Base-by-base conservation (phyloP, 768 basidiomycete species). In the Termitomyces sp. region DNA sequence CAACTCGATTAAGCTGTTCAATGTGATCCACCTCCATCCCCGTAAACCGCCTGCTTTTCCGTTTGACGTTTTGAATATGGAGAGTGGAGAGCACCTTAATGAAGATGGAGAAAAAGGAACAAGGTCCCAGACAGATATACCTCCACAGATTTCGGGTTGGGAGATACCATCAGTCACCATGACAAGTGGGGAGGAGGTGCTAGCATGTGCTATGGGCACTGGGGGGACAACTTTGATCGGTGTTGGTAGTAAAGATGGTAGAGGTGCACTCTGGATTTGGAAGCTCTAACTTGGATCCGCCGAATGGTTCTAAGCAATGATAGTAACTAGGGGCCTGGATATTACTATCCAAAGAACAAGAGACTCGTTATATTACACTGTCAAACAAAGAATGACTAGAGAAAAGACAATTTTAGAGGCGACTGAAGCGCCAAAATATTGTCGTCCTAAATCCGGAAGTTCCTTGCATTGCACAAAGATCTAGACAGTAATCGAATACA, bases 1-100 rank as follows among this genome's bases (percentile, higher is more conserved):
- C 13, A 72, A 69, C 40, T 64, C 63, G 2, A 67, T 86, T 58
- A 73, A 65, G 35, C 65, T 85, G 16, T 65, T 80, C 62, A 85
- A 82, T 46, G 67, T 81, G 26, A 67, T 73, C 14, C 72, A 77
- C 51, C 75, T 87, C 61, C 64, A 69, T 24, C 74, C 82, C 3
- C 73, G 80, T 42, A 64, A 66, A 46, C 72, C 70, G 4, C 79
- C 77, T 1, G 61, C 72, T 6, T 80, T 80, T 63, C 79, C 80
- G 12, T 54, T 69, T 22, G 70, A 71, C n/a, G 66, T 60, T 44
- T 67, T 66, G 12, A 60, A 60, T 5, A 57, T 71, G 44, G 58
- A 54, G 16, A 58, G 64, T 46, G 61, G 59, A 38, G 55, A 70
- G 40, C 67, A 66, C 49, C 57, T 74, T 24, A 64, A 67, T 28